These are phyloP conservation scores for Geotrichum aggregatum DNA, from an alignment of 1,139 yeast genomes.

Conservation along the genomic window DNA sequence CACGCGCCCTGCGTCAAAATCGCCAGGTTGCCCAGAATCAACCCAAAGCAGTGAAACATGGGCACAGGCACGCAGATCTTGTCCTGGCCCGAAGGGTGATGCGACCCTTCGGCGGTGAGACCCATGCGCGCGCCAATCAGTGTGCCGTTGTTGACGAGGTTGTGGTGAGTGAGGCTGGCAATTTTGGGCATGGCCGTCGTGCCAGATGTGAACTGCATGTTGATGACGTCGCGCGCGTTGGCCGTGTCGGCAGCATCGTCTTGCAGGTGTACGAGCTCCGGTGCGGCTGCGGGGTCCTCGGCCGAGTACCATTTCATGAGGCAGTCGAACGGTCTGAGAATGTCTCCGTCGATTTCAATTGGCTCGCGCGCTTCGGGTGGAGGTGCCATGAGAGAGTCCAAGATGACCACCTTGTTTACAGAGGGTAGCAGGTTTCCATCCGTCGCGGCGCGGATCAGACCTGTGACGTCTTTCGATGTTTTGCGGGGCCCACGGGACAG, in stretches of 20 bases:
- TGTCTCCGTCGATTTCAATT: slow-evolving; percentile 12
- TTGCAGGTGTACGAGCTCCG: slow-evolving; percentile 19
- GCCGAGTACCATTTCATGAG: slow-evolving; percentile 20
- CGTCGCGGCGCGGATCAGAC: slow-evolving; percentile 16
- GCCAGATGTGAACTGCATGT: slow-evolving; percentile 39
- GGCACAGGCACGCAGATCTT: slow-evolving; percentile 37
- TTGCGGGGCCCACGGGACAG: slow-evolving; percentile 22
- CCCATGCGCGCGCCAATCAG: slow-evolving; percentile 35
- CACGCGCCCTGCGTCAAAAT: slow-evolving; percentile 33
- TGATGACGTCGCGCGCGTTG: slow-evolving; percentile 29
- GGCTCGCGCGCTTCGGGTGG: slow-evolving; percentile 11
- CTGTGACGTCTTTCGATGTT: slow-evolving; percentile 19
- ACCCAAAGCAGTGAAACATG: slow-evolving; percentile 39
- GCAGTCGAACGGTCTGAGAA: slow-evolving; percentile 19
- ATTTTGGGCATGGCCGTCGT: slow-evolving; percentile 37
- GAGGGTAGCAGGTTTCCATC: slow-evolving; percentile 19
- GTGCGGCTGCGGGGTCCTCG: slow-evolving; percentile 14
- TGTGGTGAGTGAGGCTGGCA: slow-evolving; percentile 33
- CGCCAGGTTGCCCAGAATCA: slow-evolving; percentile 37
- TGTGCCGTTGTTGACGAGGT: slow-evolving; percentile 35
- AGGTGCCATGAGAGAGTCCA: slow-evolving; percentile 18
- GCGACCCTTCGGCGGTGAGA: slow-evolving; percentile 27
- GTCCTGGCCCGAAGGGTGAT: slow-evolving; percentile 34
- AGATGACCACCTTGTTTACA: slow-evolving; percentile 14
- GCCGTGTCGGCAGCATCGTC: slow-evolving; percentile 19